A percentile compares a stretch with the other conserved stretches of the same genome.
phyloP scores from a whole-genome alignment of 768 basidiomycete genomes.

The Mycena alexandri region DNA sequence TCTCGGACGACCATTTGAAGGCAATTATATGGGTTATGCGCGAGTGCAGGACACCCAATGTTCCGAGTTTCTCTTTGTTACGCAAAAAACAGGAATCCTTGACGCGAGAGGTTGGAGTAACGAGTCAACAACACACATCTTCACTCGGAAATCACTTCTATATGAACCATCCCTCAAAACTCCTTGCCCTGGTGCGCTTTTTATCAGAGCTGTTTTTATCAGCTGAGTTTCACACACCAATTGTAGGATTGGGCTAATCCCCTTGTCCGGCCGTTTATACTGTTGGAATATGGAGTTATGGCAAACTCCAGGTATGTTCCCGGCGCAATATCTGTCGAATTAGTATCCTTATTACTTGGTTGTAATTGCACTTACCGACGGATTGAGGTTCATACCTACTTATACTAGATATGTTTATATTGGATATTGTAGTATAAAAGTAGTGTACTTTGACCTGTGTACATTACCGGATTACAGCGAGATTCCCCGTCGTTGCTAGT shows the following conservation, averaged over 20 bases:
- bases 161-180: conserved; percentile 40
- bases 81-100: conserved; percentile 43
- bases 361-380: too few species aligned
- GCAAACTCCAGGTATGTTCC: too few species aligned
- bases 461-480: too few species aligned
- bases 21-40: conserved; percentile 49
- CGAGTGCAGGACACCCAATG: conserved; percentile 45
- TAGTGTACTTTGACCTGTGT: too few species aligned
- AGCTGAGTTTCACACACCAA: background rate
- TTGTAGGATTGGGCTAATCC: conserved; percentile 42
- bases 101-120: conserved; percentile 21
- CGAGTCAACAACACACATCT: conserved; percentile 38
- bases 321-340: too few species aligned
- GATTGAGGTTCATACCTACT: too few species aligned
- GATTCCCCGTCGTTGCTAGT: too few species aligned
- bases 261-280: conserved; percentile 28
- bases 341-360: too few species aligned
- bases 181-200: conserved; percentile 23
- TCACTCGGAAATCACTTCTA: conserved; percentile 46
- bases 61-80: conserved; percentile 45
- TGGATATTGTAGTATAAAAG: too few species aligned
- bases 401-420: too few species aligned
- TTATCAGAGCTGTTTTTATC: too few species aligned
- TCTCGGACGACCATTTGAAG: conserved; percentile 50
- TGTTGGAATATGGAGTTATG: too few species aligned